Base-by-base conservation (phyloP, 1,284 basidiomycete genomes). In the Spongiforma sp. region DNA sequence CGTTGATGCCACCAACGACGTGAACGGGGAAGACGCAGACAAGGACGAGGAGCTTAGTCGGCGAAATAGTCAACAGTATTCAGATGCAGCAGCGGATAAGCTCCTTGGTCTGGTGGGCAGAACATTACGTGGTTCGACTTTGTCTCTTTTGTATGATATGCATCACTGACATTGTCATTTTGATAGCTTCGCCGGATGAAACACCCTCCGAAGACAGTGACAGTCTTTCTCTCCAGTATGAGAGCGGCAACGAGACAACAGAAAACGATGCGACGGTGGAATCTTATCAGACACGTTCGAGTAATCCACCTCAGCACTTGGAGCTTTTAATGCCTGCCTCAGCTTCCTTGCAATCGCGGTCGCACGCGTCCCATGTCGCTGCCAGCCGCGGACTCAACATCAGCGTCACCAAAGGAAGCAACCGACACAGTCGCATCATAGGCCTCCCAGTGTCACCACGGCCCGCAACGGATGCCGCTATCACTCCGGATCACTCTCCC, bases 61-160 rank as follows among this genome's bases (percentile, higher is more conserved):
- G 66, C 84, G 92, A 69, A 94, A 94, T 76, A 93, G 91, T 73
- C 86, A 84, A 68, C 91, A 89, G 67, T 94, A 94, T 76, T 86
- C 88, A 30, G 90, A 92, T 70, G 86, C 87, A 46, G 91, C 91
- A 62, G 90, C 92, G 55, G 93, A 94, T 77, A 81, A 89, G 75
- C 79, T 93, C 71, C 85, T 94, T 60, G 93, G 92, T 41, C 77
- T 94, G 62, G 80, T 84, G 34, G 92, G 92, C 34, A 84, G 93
- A 69, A 81, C 82, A 36, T 77, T 94, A 52, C 81, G 81, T 71
- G 77, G 91, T 92, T 75, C 68, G 86, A 81, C 59, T 60, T 63
- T 46, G 46, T 65, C 54, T 68, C 46, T 59, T 58, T 21, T 56
- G 43, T 62, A 61, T 57, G 36, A 53, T 53, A 36, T 26, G 19